Evolutionary conservation across 2,329 filamentous ascomycete species (phyloP).

Genomic region (Cordyceps javanica): DNA sequence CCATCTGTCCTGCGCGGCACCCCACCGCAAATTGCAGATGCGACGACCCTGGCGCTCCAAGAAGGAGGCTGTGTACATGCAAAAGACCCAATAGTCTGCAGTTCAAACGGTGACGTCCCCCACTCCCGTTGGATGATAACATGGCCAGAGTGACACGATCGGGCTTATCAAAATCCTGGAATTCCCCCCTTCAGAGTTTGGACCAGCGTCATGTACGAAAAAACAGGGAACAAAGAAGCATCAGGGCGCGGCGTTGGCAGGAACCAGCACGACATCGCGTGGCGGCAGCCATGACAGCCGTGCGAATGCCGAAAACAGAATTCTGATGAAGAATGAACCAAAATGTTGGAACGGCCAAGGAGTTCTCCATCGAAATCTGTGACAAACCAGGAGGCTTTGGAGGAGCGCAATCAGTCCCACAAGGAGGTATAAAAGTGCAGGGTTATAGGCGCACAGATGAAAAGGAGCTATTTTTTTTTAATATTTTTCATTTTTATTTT

Average conservation of each 20-base stretch:
- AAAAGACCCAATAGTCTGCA: slow-evolving; percentile 9
- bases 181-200: not conserved
- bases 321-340: not conserved
- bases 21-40: not conserved
- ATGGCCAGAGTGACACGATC: not conserved
- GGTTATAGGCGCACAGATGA: not conserved
- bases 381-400: not conserved
- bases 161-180: not conserved
- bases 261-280: too few relatives aligned
- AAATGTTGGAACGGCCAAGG: not conserved
- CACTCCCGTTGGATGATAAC: slow-evolving; percentile 5
- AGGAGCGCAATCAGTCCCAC: not conserved
- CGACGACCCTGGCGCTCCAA: not conserved
- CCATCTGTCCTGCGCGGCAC: not conserved
- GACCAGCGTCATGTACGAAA: not conserved
- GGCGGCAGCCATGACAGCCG: not conserved
- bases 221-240: not conserved
- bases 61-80: slow-evolving; percentile 8
- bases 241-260: too few relatives aligned
- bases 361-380: not conserved
- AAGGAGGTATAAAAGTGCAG: not conserved
- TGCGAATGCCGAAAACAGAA: not conserved
- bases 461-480: not conserved
- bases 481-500: not conserved
- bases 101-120: not conserved